These are phyloP conservation scores for Raffaelea deltoideospora DNA, from an alignment of 2,329 filamentous ascomycete species.

Conservation along the genomic window DNA sequence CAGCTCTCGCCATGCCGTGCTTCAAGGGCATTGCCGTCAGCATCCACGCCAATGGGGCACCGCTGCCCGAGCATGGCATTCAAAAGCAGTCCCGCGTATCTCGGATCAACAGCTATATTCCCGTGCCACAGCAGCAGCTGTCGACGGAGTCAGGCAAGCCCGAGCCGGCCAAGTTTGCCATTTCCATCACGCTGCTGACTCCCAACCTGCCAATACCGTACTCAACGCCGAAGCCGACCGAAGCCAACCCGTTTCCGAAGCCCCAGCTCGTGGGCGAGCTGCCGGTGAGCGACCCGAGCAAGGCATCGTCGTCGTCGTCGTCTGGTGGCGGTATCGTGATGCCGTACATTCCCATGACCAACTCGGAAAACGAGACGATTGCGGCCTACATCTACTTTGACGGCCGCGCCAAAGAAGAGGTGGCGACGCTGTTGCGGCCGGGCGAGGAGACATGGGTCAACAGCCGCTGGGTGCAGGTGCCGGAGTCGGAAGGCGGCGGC, in stretches of 20 bases:
- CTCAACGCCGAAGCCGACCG: constrained; percentile 68
- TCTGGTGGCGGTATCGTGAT: constrained; percentile 54
- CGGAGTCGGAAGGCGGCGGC: constrained; percentile 79
- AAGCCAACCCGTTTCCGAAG: constrained; percentile 63
- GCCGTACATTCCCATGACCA: constrained; percentile 84
- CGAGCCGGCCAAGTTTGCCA: constrained; percentile 91
- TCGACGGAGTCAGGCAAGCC: constrained; percentile 57
- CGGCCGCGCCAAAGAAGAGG: constrained; percentile 86
- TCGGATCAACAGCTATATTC: constrained; percentile 93
- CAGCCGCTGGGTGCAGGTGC: constrained; percentile 91
- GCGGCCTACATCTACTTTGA: constrained; percentile 98
- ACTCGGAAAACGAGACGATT: constrained; percentile 89
- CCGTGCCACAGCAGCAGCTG: constrained; percentile 77
- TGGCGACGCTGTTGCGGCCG: constrained; percentile 78
- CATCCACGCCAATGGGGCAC: constrained; percentile 70
- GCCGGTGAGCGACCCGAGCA: constrained; percentile 30
- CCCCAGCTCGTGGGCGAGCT: constrained; percentile 35
- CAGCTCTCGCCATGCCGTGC: constrained; percentile 62
- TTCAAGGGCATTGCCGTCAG: constrained; percentile 98
- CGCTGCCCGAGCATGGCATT: constrained; percentile 83
- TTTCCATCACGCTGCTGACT: constrained; percentile 90
- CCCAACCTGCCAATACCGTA: constrained; percentile 82
- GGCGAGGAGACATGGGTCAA: constrained; percentile 99
- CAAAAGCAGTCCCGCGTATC: constrained; percentile 85
- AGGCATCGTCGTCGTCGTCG: constrained; percentile 28